These are phyloP conservation scores for Amphicarpaea edgeworthii DNA, from an alignment of 306 rosid species.

Conservation along the genomic window DNA sequence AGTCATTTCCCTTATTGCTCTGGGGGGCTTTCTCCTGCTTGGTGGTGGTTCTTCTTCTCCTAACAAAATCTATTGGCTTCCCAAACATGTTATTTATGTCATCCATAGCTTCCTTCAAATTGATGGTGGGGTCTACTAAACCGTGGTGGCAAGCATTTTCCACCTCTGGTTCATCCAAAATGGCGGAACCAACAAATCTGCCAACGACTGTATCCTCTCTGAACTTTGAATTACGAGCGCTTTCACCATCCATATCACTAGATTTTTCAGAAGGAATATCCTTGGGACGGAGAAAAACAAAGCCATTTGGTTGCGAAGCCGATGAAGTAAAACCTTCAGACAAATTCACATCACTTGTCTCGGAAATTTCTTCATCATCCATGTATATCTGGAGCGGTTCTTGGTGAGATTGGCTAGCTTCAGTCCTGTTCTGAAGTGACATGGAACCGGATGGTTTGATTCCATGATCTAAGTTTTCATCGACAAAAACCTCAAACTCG, in stretches of 20 bases:
- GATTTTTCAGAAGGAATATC: constrained; percentile 62
- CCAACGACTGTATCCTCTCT: constrained; percentile 92
- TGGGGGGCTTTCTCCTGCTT: constrained; percentile 65
- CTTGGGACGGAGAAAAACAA: constrained; percentile 70
- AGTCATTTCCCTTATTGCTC: constrained; percentile 47
- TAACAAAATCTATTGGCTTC: constrained; percentile 84
- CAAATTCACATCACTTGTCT: constrained; percentile 44
- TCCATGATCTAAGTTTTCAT: constrained; percentile 58
- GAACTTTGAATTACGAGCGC: constrained; percentile 58
- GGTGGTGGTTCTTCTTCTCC: constrained; percentile 64
- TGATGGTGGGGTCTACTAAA: constrained; percentile 92
- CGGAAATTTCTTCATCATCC: constrained; percentile 65
- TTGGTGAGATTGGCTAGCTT: constrained; percentile 52
- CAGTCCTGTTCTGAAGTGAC: constrained; percentile 52
- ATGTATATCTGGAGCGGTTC: constrained; percentile 72
- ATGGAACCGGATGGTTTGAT: constrained; percentile 46
- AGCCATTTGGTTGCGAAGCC: constrained; percentile 55
- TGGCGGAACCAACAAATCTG: constrained; percentile 92
- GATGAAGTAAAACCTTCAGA: constrained; percentile 57
- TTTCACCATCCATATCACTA: constrained; percentile 51
- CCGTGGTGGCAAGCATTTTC: constrained; percentile 98
- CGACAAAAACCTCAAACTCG: constrained; percentile 69
- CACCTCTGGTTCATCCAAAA: constrained; percentile 80
- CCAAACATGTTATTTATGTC: constrained; percentile 98
- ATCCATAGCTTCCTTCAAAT: constrained; percentile 95